Evolutionary conservation across 1,284 basidiomycete species (phyloP), one percentile per base, ranked within the genome.

Genomic region (Kalmanozyma brasiliensis): DNA sequence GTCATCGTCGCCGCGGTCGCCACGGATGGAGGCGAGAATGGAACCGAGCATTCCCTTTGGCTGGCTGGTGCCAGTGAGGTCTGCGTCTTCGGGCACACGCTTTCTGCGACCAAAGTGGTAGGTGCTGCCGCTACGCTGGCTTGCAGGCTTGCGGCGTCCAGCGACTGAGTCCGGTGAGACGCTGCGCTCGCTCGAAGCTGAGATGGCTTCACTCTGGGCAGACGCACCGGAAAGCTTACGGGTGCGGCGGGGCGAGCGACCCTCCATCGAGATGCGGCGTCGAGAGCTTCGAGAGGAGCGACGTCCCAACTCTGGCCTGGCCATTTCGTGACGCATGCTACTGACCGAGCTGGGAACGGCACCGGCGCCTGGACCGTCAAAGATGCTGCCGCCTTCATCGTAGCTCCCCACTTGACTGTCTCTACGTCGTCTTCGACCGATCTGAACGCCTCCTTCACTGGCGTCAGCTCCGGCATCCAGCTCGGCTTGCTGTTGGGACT

Each of bases 381-480:
- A 82, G 53, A 82, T 76, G 42, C 73, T 76, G 19, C 62, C 76
- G 9, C 29, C 47, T 35, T 79, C 76, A 23, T 78, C 79, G 47
- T 82, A 82, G 66, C 75, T 79, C 22, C 73, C 76, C 5, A 82
- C 72, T 36, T 82, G 80, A 34, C 76, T 79, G 38, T 82, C 79
- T 33, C 77, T 44, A 13, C 77, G 57, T 4, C 63, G 52, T 30
- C 79, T 57, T 6, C 47, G 42, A 19, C 60, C 52, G 19, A 68
- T 69, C 11, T 48, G 60, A 17, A 59, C 56, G 11, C 10, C 48
- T 8, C 41, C 56, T 7, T 24, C 49, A 10, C 49, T 9, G 30
- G 14, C 19, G 48, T 20, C 23, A 47, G 47, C 52, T 26, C 52
- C 58, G 35, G 47, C 55, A n/a, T 55, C 55, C 5, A 62, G 26